Base-by-base conservation (phyloP, 1,284 basidiomycete genomes). In the Sphaerobolus stellatus region DNA sequence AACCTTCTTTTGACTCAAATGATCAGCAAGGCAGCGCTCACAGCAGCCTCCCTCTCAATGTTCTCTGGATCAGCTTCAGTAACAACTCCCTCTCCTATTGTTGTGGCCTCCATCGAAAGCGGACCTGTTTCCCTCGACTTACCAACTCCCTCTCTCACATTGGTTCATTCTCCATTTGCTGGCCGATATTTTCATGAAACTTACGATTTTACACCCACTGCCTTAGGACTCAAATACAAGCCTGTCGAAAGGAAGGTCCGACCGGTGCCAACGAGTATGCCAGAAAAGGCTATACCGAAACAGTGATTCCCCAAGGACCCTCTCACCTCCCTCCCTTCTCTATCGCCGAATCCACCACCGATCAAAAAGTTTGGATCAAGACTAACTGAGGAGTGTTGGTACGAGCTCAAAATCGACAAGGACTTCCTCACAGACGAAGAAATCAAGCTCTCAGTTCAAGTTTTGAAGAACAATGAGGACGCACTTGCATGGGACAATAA, bases 341-440 rank as follows among this genome's bases (percentile, higher is more conserved):
- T 75, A 7, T 43, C 56, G 8, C 24, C 57, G 0, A 34, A 61
- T 14, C 71, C 71, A 2, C 64, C 67, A 0, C 52, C 61, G 0
- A 73, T 69, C 50, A 13, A 1, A 2, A n/a, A n/a, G n/a, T 70
- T 70, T 0, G 66, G 22, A 3, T 11, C 49, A 40, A 34, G 41
- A 1, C 30, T 43, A n/a, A 53, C 54, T 4, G 8, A 14, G 3
- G 34, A 34, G 24, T 18, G 49, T 1, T 25, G 27, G 50, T 33
- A 25, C n/a, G 24, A 40, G 8, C 28, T 56, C 36, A 27, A 51
- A 22, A 48, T 51, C 27, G 8, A 22, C 1, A 30, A 31, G 4
- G 66, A 62, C 33, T 74, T 73, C 58, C 58, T 76, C 1, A 63
- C 52, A 54, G 62, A 65, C 0, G 64, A 66, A 27, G 69, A 75